Base-by-base conservation (phyloP, 2,329 filamentous ascomycete species). In the Penicillium sp. region DNA sequence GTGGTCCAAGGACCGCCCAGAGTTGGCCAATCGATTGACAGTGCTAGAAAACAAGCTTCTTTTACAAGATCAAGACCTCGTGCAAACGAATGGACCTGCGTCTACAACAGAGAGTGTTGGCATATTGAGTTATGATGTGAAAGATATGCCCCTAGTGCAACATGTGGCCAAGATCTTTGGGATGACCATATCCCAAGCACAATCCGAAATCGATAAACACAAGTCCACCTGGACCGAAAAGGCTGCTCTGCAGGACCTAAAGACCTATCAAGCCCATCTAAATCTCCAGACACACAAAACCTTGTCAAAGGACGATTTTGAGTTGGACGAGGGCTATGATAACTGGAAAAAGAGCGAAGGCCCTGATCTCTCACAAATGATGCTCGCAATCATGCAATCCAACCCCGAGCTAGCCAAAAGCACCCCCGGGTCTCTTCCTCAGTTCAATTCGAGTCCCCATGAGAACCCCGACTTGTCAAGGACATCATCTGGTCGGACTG, bases 61-160 rank as follows among this genome's bases (percentile, higher is more conserved):
- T 61, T 89, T 90, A 49, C 94, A 97, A 72, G 93, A 97, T 67
- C 91, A 96, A 73, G 91, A 97, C 70, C 80, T 99, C 49, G 85
- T 86, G 44, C 81, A 87, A 83, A 62, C 80, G 66, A 63, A 77
- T 82, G 81, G 85, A 14, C 75, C 85, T 22, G 61, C 63, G 35
- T 84, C 84, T 45, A 89, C 88, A 9, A 82, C 94, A 60, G 93
- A 97, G 72, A 89, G 93, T 22, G 82, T 89, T 54, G 84, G 91
- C 3, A 91, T 93, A 11, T 78, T 95, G 55, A 94, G 86, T 68
- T 90, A 96, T 73, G 90, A 97, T 73, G 88, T 97, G 69, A 96
- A 94, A 75, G 94, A 99, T 70, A 99, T 99, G 94, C 88, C 88
- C 36, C 83, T 97, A 75, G 94, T 96, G 28, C 88, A 94, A 71